phyloP scores from a whole-genome alignment of 495 filamentous ascomycete species.

The Annulohypoxylon nitens region DNA sequence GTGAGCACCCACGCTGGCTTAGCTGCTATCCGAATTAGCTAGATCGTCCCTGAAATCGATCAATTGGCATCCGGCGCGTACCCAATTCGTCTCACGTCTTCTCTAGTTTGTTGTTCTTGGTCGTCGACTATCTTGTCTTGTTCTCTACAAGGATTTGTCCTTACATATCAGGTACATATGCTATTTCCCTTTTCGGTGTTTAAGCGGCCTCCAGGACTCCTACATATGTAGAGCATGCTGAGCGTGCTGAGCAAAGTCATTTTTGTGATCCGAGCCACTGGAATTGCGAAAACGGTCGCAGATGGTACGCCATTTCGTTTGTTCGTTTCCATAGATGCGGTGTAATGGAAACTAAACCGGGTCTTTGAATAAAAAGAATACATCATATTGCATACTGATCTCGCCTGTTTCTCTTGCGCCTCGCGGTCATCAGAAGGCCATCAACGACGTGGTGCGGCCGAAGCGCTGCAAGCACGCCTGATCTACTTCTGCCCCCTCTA shows the following conservation, averaged over 20 bases:
- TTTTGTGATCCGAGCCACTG: conserved; percentile 31
- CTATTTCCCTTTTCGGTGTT: conserved; percentile 19
- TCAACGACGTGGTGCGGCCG: conserved; percentile 44
- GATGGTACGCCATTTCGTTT: conserved; percentile 35
- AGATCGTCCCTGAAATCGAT: conserved; percentile 19
- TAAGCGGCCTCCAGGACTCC: conserved; percentile 30
- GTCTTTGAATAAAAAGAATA: conserved; percentile 31
- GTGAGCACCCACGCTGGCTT: conserved; percentile 4
- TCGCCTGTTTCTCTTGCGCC: conserved; percentile 31
- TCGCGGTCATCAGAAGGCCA: conserved; percentile 35
- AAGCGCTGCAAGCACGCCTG: conserved; percentile 51
- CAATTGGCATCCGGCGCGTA: conserved; percentile 26
- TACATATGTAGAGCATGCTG: too few species aligned
- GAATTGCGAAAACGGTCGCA: conserved; percentile 39
- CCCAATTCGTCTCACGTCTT: not conserved
- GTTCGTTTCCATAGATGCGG: conserved; percentile 30
- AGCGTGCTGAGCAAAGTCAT: too few species aligned
- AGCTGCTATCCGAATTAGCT: conserved; percentile 10
- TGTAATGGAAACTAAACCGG: conserved; percentile 34
- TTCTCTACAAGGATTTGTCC: not conserved
- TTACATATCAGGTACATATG: not conserved
- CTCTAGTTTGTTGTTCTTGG: not conserved
- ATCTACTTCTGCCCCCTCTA: conserved; percentile 34
- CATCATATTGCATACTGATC: conserved; percentile 48
- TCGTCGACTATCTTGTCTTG: not conserved